These are phyloP conservation scores for Syzygium jambos DNA, from an alignment of 345 rosid genomes.

Conservation along the genomic window DNA sequence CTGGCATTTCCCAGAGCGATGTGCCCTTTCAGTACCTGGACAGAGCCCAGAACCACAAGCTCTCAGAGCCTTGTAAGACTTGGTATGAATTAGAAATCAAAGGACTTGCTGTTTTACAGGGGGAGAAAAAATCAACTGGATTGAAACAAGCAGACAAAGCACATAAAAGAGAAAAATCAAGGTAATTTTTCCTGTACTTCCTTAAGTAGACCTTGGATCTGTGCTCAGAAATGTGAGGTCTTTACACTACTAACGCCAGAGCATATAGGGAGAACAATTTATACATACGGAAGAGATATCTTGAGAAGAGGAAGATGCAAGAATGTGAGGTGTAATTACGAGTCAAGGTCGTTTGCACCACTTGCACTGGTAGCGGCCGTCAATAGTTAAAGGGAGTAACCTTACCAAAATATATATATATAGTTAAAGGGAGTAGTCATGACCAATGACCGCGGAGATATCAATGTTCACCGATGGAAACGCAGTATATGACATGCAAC, in stretches of 20 bases:
- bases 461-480: background rate
- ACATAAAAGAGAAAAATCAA: background rate
- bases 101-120: background rate
- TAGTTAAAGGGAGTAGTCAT: background rate
- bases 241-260: background rate
- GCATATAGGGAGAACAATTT: too few relatives aligned
- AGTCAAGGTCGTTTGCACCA: background rate
- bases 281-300: too few relatives aligned
- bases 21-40: slow-evolving; percentile 92
- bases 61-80: background rate
- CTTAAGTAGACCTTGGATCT: background rate
- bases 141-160: background rate
- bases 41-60: background rate
- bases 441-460: background rate
- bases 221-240: background rate
- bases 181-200: background rate
- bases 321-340: background rate
- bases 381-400: background rate
- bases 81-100: background rate
- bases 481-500: background rate
- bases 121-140: background rate
- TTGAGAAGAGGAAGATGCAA: background rate
- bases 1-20: slow-evolving; percentile 76
- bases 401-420: too few relatives aligned
- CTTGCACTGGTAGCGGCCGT: background rate